A percentile compares a stretch with the other conserved stretches of the same genome.
Evolutionary conservation across 2,329 filamentous ascomycete genomes (phyloP).

Genomic region (Graphilbum ipis-grandicollis): DNA sequence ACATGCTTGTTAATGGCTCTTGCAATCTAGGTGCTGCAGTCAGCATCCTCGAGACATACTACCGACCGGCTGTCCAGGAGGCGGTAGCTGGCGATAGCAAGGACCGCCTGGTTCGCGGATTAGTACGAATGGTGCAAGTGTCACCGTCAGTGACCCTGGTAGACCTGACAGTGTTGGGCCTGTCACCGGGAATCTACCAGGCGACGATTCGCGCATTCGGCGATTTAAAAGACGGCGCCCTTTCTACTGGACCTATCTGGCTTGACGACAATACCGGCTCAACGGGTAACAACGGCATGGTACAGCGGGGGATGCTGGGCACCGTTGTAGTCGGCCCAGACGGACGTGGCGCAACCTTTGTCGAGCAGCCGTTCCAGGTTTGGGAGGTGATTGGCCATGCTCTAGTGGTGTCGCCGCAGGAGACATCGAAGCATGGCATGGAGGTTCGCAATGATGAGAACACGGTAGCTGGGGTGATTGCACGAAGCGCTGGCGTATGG

Average conservation of each 20-base stretch:
- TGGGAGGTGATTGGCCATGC: conserved; percentile 95
- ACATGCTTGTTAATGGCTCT: too few relatives aligned
- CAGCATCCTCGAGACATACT: conserved; percentile 79
- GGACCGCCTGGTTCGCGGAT: conserved; percentile 52
- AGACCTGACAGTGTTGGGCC: conserved; percentile 72
- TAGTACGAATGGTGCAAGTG: conserved; percentile 90
- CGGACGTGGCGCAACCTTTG: conserved; percentile 62
- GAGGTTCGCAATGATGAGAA: conserved; percentile 59
- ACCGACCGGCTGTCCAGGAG: conserved; percentile 31
- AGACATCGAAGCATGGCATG: conserved; percentile 31
- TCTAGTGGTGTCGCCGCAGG: conserved; percentile 61
- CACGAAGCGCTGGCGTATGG: conserved; percentile 93
- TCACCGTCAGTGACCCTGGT: conserved; percentile 61
- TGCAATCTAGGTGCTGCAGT: conserved; percentile 66
- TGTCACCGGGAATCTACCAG: conserved; percentile 64
- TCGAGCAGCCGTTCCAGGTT: conserved; percentile 69
- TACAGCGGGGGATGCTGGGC: conserved; percentile 47
- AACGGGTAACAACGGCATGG: conserved; percentile 24
- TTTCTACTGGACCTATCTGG: conserved; percentile 74
- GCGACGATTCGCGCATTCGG: conserved; percentile 76
- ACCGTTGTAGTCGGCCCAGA: conserved; percentile 56
- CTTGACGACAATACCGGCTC: conserved; percentile 20
- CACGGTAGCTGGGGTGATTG: conserved; percentile 84
- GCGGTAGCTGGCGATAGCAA: conserved; percentile 10
- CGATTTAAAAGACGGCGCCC: conserved; percentile 70